A percentile compares a stretch with the other conserved stretches of the same genome.
Evolutionary conservation across 108 stramenopile genomes (phyloP).

Genomic region (Seminavis robusta): DNA sequence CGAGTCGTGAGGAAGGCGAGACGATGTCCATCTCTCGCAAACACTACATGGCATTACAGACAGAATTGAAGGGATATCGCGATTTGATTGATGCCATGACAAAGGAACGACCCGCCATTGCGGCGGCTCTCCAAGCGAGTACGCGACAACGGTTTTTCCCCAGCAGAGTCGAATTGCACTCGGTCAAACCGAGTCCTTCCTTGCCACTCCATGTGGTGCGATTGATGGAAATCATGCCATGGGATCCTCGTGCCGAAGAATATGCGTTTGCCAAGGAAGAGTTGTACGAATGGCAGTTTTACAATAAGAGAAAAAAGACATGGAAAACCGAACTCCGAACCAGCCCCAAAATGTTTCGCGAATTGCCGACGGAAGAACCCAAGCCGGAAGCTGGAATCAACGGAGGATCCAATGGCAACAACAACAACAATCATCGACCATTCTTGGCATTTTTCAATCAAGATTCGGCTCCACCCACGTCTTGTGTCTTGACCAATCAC

Average conservation of each 20-base stretch:
- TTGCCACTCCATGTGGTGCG: conserved; percentile 49
- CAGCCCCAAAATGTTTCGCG: conserved; percentile 38
- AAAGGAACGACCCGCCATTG: conserved; percentile 34
- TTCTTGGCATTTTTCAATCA: neutral
- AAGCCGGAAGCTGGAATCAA: conserved; percentile 13
- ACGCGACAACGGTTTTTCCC: neutral
- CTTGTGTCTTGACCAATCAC: conserved; percentile 44
- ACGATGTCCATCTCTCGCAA: conserved; percentile 1
- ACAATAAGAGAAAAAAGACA: conserved; percentile 21
- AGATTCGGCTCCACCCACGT: conserved; percentile 21
- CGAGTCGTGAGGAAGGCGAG: conserved; percentile 9
- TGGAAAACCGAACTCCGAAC: conserved; percentile 32
- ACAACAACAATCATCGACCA: neutral
- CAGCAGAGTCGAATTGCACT: neutral
- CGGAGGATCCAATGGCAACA: neutral
- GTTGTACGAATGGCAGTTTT: conserved; percentile 62
- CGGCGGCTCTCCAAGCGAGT: neutral
- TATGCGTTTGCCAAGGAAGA: conserved; percentile 38
- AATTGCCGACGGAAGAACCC: conserved; percentile 35
- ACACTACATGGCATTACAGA: conserved; percentile 25
- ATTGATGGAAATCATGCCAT: conserved; percentile 60
- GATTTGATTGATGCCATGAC: conserved; percentile 51
- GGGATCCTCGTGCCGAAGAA: conserved; percentile 42
- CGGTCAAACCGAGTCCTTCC: neutral
- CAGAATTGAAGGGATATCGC: conserved; percentile 39